A percentile compares a stretch with the other conserved stretches of the same genome.
Conservation (phyloP, 768 basidiomycete genomes). For the Cystobasidiopsis lactophilus region DNA sequence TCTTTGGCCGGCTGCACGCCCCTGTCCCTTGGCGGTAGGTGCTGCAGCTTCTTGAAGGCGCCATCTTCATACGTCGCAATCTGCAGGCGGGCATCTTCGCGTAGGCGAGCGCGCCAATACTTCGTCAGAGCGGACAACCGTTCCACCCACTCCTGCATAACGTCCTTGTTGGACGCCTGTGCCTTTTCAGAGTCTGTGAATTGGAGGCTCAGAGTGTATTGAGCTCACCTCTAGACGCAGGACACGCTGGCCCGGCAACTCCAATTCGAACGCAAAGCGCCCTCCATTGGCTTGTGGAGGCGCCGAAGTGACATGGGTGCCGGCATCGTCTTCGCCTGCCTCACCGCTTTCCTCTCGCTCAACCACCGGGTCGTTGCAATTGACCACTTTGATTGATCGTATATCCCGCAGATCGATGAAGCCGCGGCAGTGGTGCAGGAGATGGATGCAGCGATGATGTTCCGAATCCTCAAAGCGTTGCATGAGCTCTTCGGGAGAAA, state of each 20-base stretch:
- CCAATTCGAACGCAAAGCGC: neutral
- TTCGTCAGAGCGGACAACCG: neutral
- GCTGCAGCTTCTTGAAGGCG: neutral
- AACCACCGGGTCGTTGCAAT: no score
- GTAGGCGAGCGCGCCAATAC: neutral
- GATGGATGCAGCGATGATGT: neutral
- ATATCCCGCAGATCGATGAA: constrained; percentile 1
- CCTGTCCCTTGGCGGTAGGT: neutral
- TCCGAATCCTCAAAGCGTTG: neutral
- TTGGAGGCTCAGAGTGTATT: neutral
- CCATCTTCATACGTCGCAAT: neutral
- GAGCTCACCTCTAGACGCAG: neutral
- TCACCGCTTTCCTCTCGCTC: no score
- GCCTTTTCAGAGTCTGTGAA: neutral
- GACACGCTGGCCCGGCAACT: neutral
- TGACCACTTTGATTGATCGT: no score
- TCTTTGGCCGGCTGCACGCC: neutral
- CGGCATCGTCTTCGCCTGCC: no score
- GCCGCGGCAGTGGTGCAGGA: neutral
- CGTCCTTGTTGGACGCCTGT: neutral
- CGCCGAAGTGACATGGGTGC: no score
- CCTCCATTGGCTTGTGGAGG: neutral
- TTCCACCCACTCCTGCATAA: neutral
- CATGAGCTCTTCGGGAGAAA: neutral
- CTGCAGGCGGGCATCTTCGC: constrained; percentile 1